These are phyloP conservation scores for Blepharisma japonicum DNA, from an alignment of 73 alveolate genomes.

Conservation along the genomic window DNA sequence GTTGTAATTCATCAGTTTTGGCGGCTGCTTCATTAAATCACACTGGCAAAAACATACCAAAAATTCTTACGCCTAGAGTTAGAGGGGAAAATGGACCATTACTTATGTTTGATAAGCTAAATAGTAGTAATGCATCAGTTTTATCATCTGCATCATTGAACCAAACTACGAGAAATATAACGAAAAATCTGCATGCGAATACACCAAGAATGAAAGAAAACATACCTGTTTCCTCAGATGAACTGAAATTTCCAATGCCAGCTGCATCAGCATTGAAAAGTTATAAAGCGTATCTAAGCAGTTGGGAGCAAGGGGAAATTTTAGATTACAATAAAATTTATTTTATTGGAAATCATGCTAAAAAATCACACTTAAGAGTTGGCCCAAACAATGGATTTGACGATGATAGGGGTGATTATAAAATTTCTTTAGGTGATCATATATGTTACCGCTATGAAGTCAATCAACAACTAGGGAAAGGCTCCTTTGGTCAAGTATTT, in stretches of 20 bases:
- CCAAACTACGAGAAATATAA: too few relatives aligned
- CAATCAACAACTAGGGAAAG: neutral
- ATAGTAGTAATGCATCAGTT: too few relatives aligned
- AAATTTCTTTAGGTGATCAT: conserved; percentile 6
- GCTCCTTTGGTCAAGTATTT: conserved; percentile 26
- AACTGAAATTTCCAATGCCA: neutral
- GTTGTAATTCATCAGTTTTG: too few relatives aligned
- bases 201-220: neutral
- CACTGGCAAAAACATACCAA: too few relatives aligned
- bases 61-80: too few relatives aligned
- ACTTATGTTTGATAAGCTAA: too few relatives aligned
- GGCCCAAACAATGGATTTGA: conserved; percentile 15
- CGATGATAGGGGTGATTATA: neutral
- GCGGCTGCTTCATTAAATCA: too few relatives aligned
- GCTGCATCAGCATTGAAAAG: neutral
- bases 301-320: conserved; percentile 9
- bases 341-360: neutral
- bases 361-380: neutral
- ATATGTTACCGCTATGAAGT: conserved; percentile 29
- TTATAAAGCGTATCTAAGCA: neutral
- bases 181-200: too few relatives aligned
- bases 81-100: too few relatives aligned
- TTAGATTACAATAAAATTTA: neutral
- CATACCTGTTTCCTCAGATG: neutral
- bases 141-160: too few relatives aligned